Evolutionary conservation across 352 stramenopile species (phyloP).

Genomic region (Bremia lactucae): DNA sequence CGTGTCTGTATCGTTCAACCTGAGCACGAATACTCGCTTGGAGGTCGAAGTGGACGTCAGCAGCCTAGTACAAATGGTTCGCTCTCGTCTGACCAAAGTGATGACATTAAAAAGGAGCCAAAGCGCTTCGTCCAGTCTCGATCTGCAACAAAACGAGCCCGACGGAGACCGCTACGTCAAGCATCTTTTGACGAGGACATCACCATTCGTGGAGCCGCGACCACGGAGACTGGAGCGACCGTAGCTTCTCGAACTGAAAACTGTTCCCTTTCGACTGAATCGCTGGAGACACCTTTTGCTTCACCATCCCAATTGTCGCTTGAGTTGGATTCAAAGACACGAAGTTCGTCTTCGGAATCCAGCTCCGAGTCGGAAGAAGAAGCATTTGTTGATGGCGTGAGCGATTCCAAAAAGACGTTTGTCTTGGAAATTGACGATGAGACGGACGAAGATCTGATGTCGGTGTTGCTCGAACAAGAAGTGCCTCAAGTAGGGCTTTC

Average conservation of each 20-base stretch:
- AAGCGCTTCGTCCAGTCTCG: constrained; percentile 27
- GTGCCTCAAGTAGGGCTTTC: constrained; percentile 43
- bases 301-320: constrained; percentile 10
- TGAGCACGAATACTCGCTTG: constrained; percentile 39
- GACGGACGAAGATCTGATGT: constrained; percentile 88
- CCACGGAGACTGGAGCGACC: constrained; percentile 12
- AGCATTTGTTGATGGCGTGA: constrained; percentile 60
- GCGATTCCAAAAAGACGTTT: constrained; percentile 80
- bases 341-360: constrained; percentile 66
- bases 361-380: constrained; percentile 82
- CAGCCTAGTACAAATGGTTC: constrained; percentile 17
- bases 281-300: constrained; percentile 4
- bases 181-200: constrained; percentile 17
- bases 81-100: constrained; percentile 20
- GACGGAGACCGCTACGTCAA: constrained; percentile 22
- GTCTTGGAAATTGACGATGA: constrained; percentile 88
- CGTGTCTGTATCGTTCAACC: constrained; percentile 50
- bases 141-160: constrained; percentile 19
- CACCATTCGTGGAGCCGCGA: background rate
- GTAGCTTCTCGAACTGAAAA: constrained; percentile 8
- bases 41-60: constrained; percentile 20
- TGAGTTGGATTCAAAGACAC: constrained; percentile 44
- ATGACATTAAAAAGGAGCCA: constrained; percentile 32
- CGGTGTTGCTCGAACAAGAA: constrained; percentile 81
- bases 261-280: constrained; percentile 1